Conservation (phyloP, 805 yeast species). For the Yamadazyma sp. region DNA sequence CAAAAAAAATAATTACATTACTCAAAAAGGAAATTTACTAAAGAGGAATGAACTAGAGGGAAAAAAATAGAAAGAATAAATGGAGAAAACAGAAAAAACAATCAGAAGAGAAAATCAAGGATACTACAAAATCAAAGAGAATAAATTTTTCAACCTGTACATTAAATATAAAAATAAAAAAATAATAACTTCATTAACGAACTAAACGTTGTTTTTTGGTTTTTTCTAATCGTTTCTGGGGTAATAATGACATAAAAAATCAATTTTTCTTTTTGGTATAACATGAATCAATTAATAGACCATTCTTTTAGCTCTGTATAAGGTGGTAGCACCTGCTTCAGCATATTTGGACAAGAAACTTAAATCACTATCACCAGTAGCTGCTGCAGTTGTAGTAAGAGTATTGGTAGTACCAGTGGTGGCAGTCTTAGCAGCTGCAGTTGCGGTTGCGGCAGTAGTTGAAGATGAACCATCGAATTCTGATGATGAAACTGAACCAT, state of each 20-base stretch:
- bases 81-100: too few relatives aligned
- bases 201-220: too few relatives aligned
- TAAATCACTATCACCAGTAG: slow-evolving; percentile 11
- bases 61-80: too few relatives aligned
- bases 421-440: slow-evolving; percentile 7
- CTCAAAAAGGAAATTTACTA: too few relatives aligned
- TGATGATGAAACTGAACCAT: slow-evolving; percentile 23
- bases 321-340: slow-evolving; percentile 18
- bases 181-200: slow-evolving; percentile 2
- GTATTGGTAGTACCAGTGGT: slow-evolving; percentile 11
- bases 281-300: too few relatives aligned
- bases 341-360: slow-evolving; percentile 15
- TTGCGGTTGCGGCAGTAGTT: slow-evolving; percentile 15
- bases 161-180: slow-evolving; percentile 4
- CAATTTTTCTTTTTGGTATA: too few relatives aligned
- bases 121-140: too few relatives aligned
- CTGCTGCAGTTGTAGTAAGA: slow-evolving; percentile 11
- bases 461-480: slow-evolving; percentile 13
- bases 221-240: too few relatives aligned
- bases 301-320: slow-evolving; percentile 22
- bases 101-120: too few relatives aligned
- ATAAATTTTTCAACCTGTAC: slow-evolving; percentile 4
- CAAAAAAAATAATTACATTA: too few relatives aligned
- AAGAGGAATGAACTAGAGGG: too few relatives aligned
- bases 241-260: too few relatives aligned